phyloP scores from a whole-genome alignment of 139 green algal species.

The Tetraselmis striata region DNA sequence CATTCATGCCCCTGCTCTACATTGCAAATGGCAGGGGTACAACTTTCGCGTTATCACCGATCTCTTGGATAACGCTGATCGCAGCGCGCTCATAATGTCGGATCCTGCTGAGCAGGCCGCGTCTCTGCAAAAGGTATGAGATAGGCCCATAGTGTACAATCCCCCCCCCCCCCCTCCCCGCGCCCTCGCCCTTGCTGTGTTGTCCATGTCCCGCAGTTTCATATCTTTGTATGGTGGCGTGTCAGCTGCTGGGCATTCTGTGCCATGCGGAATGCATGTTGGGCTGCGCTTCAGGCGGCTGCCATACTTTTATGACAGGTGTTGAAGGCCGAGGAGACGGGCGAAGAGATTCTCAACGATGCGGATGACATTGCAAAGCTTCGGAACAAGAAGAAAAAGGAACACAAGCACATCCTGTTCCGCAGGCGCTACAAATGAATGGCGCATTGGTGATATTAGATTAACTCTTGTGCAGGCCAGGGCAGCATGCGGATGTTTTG shows the following conservation, averaged over 20 bases:
- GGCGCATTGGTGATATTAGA: too few species aligned
- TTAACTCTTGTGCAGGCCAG: too few species aligned
- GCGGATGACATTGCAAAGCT: not conserved
- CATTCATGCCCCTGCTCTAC: too few species aligned
- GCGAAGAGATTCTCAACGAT: not conserved
- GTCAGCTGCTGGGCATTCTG: too few species aligned
- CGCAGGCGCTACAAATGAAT: not conserved
- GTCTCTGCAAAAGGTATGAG: not conserved
- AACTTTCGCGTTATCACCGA: conserved; percentile 48
- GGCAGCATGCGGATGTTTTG: too few species aligned
- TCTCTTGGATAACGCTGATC: conserved; percentile 54
- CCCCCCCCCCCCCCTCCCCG: too few species aligned
- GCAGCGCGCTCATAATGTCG: not conserved
- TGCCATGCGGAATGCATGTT: too few species aligned
- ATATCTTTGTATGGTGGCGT: too few species aligned
- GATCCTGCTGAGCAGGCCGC: not conserved
- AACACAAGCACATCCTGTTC: not conserved
- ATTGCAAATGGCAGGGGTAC: not conserved
- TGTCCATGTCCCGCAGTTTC: too few species aligned
- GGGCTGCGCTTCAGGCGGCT: too few species aligned
- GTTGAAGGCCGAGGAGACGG: not conserved
- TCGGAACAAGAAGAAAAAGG: not conserved
- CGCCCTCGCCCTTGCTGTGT: too few species aligned
- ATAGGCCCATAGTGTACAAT: too few species aligned
- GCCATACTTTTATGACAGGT: not conserved